Base-by-base conservation (phyloP, 1,284 basidiomycete species). In the Gastroboletus turbinatus region DNA sequence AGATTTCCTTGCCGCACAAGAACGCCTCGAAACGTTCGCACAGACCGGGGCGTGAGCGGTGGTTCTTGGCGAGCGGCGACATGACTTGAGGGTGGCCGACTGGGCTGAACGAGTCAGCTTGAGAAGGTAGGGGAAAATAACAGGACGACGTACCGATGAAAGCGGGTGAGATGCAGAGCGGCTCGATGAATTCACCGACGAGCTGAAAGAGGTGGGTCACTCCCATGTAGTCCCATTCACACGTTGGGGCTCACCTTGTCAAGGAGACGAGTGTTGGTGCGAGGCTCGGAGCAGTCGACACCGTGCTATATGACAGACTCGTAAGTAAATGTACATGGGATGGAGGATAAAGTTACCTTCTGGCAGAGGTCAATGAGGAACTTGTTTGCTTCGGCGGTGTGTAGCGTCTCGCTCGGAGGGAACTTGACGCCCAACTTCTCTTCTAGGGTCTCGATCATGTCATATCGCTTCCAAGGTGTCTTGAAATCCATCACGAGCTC, bases 11-110 rank as follows among this genome's bases (percentile, higher is more conserved):
- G 62, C 94, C 95, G 49, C 95, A 97, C 79, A 99, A 85, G 82
- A 99, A 99, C 8, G 87, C 94, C 74, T 99, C 96, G 79, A 99
- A 99, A 17, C 96, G 92, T 76, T 99, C 96, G 75, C 96, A 98
- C 13, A 99, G 82, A 43, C 97, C 97, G 0, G 93, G 90, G 45
- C 92, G 87, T 19, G 90, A 92, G 59, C 95, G 90, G 75, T 97
- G 93, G 82, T 90, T 92, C 78, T 98, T 98, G 72, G 96, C 97
- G 23, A 99, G 85, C 9, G 96, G 96, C 4, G 95, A 98, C 96
- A 99, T 99, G 67, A 99, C 93, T 80, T 98, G 96, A 43, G 96
- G 96, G 76, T 99, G 96, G 27, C 96, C 97, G 59, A 96, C 93
- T 89, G 65, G 4, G n/a, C 21, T 43, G 44, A 46, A 55, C n/a